phyloP scores from a whole-genome alignment of 2,329 filamentous ascomycete species.

The Bertia moriformis region DNA sequence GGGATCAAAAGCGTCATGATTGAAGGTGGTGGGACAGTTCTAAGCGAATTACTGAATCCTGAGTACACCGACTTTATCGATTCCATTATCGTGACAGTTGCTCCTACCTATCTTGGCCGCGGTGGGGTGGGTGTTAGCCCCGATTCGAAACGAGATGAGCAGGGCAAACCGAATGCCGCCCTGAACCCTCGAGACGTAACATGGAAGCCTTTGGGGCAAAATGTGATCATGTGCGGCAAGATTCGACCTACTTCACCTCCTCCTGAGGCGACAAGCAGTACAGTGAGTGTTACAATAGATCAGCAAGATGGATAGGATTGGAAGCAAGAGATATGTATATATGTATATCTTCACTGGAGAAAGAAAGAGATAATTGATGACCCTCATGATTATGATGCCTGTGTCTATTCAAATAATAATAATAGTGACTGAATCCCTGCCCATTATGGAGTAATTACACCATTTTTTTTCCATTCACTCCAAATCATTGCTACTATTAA shows the following conservation, averaged over 20 bases:
- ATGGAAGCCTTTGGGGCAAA: not conserved
- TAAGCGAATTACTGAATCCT: constrained; percentile 37
- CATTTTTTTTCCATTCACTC: no score
- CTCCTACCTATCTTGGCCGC: constrained; percentile 43
- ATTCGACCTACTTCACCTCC: not conserved
- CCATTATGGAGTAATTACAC: no score
- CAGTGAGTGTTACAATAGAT: no score
- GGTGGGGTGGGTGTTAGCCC: constrained; percentile 42
- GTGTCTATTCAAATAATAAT: no score
- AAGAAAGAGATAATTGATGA: no score
- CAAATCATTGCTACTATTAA: no score
- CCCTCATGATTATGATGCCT: no score
- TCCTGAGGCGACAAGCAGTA: no score
- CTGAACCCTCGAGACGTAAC: not conserved
- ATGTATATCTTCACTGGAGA: no score
- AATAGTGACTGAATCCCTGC: no score
- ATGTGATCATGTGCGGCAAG: constrained; percentile 1
- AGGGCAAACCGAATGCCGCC: constrained; percentile 13
- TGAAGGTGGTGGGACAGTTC: constrained; percentile 42
- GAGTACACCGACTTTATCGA: constrained; percentile 31
- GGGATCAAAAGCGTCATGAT: constrained; percentile 48
- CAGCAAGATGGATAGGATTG: no score
- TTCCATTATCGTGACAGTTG: constrained; percentile 44
- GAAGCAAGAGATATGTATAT: no score
- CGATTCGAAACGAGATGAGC: constrained; percentile 22